Base-by-base conservation (phyloP, 257 asterid genomes). In the Paraleonurus japonicus region DNA sequence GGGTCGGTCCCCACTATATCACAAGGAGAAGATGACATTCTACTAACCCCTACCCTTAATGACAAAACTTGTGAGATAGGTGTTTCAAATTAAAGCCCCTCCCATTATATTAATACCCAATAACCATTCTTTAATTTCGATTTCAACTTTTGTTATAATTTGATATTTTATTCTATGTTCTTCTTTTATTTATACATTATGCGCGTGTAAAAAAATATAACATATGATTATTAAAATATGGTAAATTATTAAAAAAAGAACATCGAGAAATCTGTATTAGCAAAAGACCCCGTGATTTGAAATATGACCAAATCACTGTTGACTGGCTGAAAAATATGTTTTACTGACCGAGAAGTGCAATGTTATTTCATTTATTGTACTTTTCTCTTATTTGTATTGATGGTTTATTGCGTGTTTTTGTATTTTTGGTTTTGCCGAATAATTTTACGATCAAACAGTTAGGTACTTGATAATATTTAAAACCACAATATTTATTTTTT, bases 1-100 rank as follows among this genome's bases (percentile, higher is more conserved):
- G 33, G 62, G 2, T 68, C 64, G 78, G 83, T 79, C 83, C 83
- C 83, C 80, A 71, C 83, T 58, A 12, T 66, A 75, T 75, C 83
- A 75, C 83, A 65, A 75, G 76, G 17, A 79, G 83, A 79, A 65
- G 71, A 32, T 75, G 83, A 79, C 80, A 75, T 79, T 61, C 65
- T 71, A 79, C 83, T 71, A 69, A 78, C 79, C 70, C 67, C 70
- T 57, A 65, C 68, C 77, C 83, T 75, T 70, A 58, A 12, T 45
- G 37, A 64, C 71, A 79, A 79, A 50, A 63, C 63, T 68, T 73
- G 54, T 78, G 72, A 51, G 43, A 53, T 27, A 24, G 67, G 28
- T 48, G 48, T 73, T 64, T 64, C n/a, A 4, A 47, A 15, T 47
- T n/a, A 50, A 62, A 70, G 32, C 23, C 39, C 43, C 67, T 28